Evolutionary conservation across 139 green algal genomes (phyloP).

Genomic region (Bryopsis sp.): DNA sequence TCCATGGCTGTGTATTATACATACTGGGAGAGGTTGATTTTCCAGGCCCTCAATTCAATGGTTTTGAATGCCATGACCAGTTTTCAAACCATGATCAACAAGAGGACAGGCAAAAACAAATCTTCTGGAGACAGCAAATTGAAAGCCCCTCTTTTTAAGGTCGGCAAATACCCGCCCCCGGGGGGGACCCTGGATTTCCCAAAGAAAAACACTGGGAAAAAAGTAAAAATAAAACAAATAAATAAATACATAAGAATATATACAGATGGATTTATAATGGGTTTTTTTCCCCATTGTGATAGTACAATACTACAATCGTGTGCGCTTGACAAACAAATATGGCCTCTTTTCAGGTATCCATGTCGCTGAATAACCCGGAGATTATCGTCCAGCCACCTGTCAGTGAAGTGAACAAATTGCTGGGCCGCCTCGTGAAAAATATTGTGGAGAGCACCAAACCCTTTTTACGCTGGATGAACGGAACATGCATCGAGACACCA

Average conservation of each 20-base stretch:
- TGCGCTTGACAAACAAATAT: no score
- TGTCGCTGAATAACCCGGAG: slow-evolving; percentile 59
- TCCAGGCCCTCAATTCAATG: slow-evolving; percentile 69
- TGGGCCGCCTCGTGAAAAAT: slow-evolving; percentile 50
- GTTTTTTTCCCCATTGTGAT: no score
- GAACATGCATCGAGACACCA: slow-evolving; percentile 74
- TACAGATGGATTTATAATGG: no score
- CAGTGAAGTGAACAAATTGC: slow-evolving; percentile 62
- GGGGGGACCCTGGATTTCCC: no score
- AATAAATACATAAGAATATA: no score
- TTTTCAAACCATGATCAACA: slow-evolving; percentile 35
- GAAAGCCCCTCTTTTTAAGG: slow-evolving; percentile 38
- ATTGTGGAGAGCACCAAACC: slow-evolving; percentile 60
- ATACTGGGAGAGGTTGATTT: slow-evolving; percentile 81
- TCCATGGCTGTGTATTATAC: slow-evolving; percentile 68
- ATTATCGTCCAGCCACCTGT: slow-evolving; percentile 71
- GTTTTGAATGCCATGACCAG: slow-evolving; percentile 53
- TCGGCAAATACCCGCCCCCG: no score
- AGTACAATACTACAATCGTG: no score
- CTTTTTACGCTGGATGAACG: slow-evolving; percentile 89
- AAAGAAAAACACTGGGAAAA: no score
- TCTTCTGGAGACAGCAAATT: neutral
- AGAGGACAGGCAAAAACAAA: neutral
- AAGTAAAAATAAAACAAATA: no score
- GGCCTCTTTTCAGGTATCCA: slow-evolving; percentile 55